Evolutionary conservation across 1,139 yeast genomes (phyloP).

Genomic region (Geotrichum candidum): DNA sequence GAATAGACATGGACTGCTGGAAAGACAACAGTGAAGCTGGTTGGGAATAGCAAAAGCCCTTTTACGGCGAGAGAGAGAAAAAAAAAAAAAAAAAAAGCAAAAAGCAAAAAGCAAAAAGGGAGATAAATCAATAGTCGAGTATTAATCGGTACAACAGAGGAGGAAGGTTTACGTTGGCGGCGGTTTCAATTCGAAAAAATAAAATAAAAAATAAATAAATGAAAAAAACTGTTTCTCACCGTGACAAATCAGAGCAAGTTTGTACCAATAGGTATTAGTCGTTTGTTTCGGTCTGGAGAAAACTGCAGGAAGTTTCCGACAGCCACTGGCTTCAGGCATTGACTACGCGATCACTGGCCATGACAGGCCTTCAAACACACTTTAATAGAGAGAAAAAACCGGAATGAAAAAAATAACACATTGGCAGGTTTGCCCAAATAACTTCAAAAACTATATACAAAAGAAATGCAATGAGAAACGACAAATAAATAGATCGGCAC

Average conservation of each 20-base stretch:
- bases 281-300: no score
- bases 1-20: not conserved
- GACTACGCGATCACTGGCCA: not conserved
- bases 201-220: no score
- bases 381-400: not conserved
- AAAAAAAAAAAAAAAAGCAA: not conserved
- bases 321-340: not conserved
- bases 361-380: not conserved
- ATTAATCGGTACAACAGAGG: no score
- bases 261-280: no score
- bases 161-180: no score
- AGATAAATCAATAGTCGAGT: no score
- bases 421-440: not conserved
- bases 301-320: no score
- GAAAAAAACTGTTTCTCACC: not conserved
- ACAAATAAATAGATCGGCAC: not conserved
- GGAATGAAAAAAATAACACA: not conserved
- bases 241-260: not conserved
- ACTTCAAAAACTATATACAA: not conserved
- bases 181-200: not conserved
- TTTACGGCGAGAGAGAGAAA: not conserved
- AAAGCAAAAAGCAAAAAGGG: not conserved
- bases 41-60: not conserved
- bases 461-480: not conserved
- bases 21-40: not conserved